A percentile compares a stretch with the other conserved stretches of the same genome.
Evolutionary conservation across 129 eudicot species (phyloP).

Genomic region (Arctium lappa): DNA sequence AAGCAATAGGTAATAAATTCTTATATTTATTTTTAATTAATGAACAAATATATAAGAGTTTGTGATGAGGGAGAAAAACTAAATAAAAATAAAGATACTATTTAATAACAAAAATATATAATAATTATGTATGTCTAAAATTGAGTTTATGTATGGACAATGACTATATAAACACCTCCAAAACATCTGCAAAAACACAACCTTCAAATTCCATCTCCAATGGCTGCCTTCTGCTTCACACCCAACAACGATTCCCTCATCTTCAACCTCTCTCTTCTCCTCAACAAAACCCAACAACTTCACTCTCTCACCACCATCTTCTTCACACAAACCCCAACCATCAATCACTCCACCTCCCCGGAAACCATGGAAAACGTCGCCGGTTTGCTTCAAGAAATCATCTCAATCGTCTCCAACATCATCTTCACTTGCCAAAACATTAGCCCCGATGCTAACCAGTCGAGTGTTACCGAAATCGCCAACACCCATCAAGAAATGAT

Average conservation of each 20-base stretch:
- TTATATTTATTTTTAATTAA: too few relatives aligned
- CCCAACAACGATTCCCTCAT: conserved; percentile 27
- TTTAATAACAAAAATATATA: too few relatives aligned
- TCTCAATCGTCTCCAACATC: conserved; percentile 61
- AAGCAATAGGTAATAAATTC: too few relatives aligned
- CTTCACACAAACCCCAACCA: conserved; percentile 35
- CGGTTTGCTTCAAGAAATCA: conserved; percentile 70
- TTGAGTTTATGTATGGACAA: too few relatives aligned
- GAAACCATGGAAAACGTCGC: conserved; percentile 38
- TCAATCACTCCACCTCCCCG: not conserved
- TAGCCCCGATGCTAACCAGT: conserved; percentile 19
- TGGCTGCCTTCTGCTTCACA: conserved; percentile 37
- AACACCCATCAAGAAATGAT: conserved; percentile 8
- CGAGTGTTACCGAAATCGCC: not conserved
- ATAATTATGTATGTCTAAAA: too few relatives aligned
- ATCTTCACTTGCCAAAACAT: conserved; percentile 74
- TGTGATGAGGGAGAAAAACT: too few relatives aligned
- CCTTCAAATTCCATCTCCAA: conserved; percentile 10
- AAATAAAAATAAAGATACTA: too few relatives aligned
- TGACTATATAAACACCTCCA: not conserved
- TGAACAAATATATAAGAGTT: too few relatives aligned
- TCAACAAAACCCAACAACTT: conserved; percentile 50
- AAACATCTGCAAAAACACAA: conserved; percentile 9
- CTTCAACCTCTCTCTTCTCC: conserved; percentile 52
- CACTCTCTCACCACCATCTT: conserved; percentile 38